Conservation (phyloP, 495 filamentous ascomycete genomes). For the Ramalina peruviana region DNA sequence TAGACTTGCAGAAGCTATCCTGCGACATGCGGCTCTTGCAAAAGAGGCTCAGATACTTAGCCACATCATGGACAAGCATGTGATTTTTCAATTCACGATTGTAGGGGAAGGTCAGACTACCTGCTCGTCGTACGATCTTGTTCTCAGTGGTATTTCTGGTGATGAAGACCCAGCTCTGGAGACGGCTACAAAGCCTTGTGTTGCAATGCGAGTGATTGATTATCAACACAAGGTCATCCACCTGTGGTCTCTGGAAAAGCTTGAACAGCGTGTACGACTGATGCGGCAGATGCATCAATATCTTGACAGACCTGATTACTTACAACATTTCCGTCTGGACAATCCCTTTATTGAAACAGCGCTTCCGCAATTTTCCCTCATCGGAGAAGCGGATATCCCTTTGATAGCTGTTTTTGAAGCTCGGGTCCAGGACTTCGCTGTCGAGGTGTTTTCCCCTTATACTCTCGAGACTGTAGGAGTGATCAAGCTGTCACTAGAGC, state of each 20-base stretch:
- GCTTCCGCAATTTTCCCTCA: conserved; percentile 80
- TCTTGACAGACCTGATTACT: conserved; percentile 83
- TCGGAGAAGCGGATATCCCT: conserved; percentile 90
- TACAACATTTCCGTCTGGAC: conserved; percentile 48
- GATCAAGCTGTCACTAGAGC: conserved; percentile 79
- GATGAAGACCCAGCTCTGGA: conserved; percentile 80
- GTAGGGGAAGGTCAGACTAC: conserved; percentile 78
- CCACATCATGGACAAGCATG: conserved; percentile 84
- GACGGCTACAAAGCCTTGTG: conserved; percentile 71
- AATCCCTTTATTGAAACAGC: conserved; percentile 78
- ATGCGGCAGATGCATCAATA: conserved; percentile 98
- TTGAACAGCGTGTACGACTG: conserved; percentile 67
- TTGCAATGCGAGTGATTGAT: conserved; percentile 83
- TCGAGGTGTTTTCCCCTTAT: conserved; percentile 87
- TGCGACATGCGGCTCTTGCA: conserved; percentile 72
- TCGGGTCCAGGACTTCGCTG: conserved; percentile 81
- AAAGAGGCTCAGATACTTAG: conserved; percentile 99
- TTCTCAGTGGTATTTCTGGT: conserved; percentile 80
- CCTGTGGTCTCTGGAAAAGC: conserved; percentile 88
- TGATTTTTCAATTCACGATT: conserved; percentile 91
- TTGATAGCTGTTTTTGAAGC: conserved; percentile 89
- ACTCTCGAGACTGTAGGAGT: conserved; percentile 81
- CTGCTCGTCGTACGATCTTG: conserved; percentile 90
- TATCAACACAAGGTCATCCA: conserved; percentile 78
- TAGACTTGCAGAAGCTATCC: conserved; percentile 82